Evolutionary conservation across 139 green algal species (phyloP), one percentile per base, ranked within the genome.

Genomic region (Chlorella sp.): DNA sequence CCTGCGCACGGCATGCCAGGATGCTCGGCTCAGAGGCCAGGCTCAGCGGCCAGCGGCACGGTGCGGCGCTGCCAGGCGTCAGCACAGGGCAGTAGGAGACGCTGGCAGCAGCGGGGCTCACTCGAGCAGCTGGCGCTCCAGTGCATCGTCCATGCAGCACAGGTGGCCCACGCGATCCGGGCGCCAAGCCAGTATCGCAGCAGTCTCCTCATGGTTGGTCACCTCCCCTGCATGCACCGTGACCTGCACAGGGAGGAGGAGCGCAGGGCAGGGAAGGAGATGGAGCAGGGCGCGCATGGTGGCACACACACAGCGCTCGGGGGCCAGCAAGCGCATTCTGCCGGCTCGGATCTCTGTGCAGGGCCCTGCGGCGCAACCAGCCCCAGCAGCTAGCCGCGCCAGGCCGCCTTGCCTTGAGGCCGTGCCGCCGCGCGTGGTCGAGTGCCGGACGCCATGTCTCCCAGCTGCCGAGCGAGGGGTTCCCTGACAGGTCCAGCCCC

Each of bases 141-240:
- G 82, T 35, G 51, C n/a, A 2, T 72, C 77, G 33, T 91, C 83
- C 72, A 94, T 58, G 76, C 83, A 91, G 87, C 92, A 95, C 77
- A 92, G 89, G 87, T 97, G 92, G 41, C 92, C 90, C 67, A 97
- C 73, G 3, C 92, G 71, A 29, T 93, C 87, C 2, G 92, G 92
- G 29, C 36, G 11, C 63, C 91, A 92, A 7, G 71, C 73, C 58
- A 95, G 77, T 83, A 97, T 92, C 27, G 85, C 84, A 0, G 61
- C 53, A 2, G 81, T 88, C 82, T 95, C 91, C 8, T 50, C 31
- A 31, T 2, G 42, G 40, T 29, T 42, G 19, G 19, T 4, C 19
- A 84, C 80, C 77, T 95, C 90, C 1, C 61, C 90, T n/a, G 83
- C 88, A 79, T 94, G 90, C 53, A 94, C 45, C 14, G 87, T 91